Evolutionary conservation across 805 yeast species (phyloP).

Genomic region (Nakazawaea holstii): DNA sequence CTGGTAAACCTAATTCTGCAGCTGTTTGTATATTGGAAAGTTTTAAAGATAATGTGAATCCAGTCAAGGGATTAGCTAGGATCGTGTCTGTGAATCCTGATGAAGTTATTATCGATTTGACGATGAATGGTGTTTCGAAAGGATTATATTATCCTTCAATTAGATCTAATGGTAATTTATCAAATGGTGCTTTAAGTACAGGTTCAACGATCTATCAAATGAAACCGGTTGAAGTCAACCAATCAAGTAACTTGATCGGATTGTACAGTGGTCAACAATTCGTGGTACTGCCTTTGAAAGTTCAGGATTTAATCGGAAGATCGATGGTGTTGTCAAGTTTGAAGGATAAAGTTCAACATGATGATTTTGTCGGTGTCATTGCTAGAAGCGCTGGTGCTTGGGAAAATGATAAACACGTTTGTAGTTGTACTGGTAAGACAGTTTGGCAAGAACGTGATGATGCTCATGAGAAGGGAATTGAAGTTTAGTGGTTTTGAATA

Average conservation of each 20-base stretch:
- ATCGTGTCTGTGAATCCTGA: constrained; percentile 58
- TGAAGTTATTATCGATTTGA: constrained; percentile 66
- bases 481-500: constrained; percentile 1
- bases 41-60: constrained; percentile 44
- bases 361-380: constrained; percentile 73
- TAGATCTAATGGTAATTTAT: constrained; percentile 69
- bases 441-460: constrained; percentile 92
- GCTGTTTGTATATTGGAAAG: constrained; percentile 88
- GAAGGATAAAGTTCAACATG: constrained; percentile 32
- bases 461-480: constrained; percentile 57
- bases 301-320: constrained; percentile 68
- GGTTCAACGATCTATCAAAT: constrained; percentile 47
- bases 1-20: constrained; percentile 82
- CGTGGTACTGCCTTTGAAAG: constrained; percentile 37
- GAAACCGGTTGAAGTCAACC: constrained; percentile 30
- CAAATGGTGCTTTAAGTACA: constrained; percentile 63
- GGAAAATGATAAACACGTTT: constrained; percentile 91
- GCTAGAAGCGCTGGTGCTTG: constrained; percentile 97
- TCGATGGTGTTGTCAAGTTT: constrained; percentile 44
- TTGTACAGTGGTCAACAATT: constrained; percentile 40
- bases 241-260: constrained; percentile 26
- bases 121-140: constrained; percentile 61
- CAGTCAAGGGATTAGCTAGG: constrained; percentile 84
- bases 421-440: constrained; percentile 93
- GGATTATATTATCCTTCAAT: constrained; percentile 70